Evolutionary conservation across 768 basidiomycete genomes (phyloP), one percentile per base, ranked within the genome.

Genomic region (Lactarius psammicola): DNA sequence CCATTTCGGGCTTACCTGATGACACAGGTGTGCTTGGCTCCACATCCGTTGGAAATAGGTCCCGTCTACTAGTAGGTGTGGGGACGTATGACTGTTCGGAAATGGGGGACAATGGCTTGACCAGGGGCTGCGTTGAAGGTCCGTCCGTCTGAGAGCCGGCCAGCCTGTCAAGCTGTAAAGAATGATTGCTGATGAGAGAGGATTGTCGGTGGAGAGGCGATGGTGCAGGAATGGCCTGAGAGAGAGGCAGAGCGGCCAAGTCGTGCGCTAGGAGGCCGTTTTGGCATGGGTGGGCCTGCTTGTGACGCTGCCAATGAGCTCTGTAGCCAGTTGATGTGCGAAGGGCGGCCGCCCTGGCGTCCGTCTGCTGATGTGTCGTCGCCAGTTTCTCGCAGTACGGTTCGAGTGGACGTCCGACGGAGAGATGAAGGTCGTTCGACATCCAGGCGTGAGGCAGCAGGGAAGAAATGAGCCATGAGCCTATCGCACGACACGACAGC

Each of bases 81-180:
- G 86, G 85, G 62, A 85, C 72, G 70, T 87, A 87, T 61, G 87
- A 85, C 68, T 82, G 82, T 74, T 89, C 88, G 10, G 80, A 80
- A 46, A 89, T 88, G 0, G 88, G 87, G 1, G 87, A 87, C 42
- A 89, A 80, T 54, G 82, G 87, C 72, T 71, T 63, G 69, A 60
- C n/a, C 58, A 70, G 71, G 15, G n/a, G 58, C 68, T 51, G 60
- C 53, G 74, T 60, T 68, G 72, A 36, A 68, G 70, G 30, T 17
- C 60, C 42, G 26, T 40, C 59, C 71, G 76, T 36, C 72, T 73
- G 26, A 73, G 60, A 31, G 55, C 57, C 18, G 9, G 56, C 33
- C 31, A 36, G 4, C 31, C 26, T 64, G 54, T 81, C 78, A 18
- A 79, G 74, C 38, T 78, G 80, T 31, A 83, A 72, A 18, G 80